Conservation (phyloP, 2,329 filamentous ascomycete genomes). For the Gnomoniopsis sp. region DNA sequence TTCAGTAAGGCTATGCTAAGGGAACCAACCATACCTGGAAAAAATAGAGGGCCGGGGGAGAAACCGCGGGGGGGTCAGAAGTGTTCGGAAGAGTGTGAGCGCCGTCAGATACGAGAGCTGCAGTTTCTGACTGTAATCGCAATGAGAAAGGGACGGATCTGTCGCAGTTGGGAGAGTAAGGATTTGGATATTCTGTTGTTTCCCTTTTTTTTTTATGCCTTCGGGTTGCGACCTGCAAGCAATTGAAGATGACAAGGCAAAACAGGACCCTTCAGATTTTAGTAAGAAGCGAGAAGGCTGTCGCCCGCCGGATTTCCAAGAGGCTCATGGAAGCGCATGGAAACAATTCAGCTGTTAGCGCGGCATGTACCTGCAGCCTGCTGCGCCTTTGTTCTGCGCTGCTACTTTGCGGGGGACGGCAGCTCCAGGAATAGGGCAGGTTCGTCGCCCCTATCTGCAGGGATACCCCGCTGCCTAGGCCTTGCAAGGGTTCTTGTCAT, state of each 20-base stretch:
- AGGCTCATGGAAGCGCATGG: constrained; percentile 18
- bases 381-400: neutral
- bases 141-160: neutral
- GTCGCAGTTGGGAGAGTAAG: neutral
- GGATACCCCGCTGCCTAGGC: constrained; percentile 12
- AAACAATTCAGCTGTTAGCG: constrained; percentile 9
- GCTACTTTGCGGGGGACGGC: neutral
- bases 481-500: neutral
- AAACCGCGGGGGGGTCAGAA: neutral
- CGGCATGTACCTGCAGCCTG: neutral
- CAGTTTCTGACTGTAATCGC: constrained; percentile 1
- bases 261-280: neutral
- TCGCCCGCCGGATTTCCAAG: constrained; percentile 8
- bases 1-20: neutral
- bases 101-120: neutral
- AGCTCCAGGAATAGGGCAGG: neutral
- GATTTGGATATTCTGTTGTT: too few relatives aligned
- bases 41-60: constrained; percentile 1
- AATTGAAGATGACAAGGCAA: neutral
- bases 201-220: too few relatives aligned
- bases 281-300: constrained; percentile 8
- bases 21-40: constrained; percentile 3
- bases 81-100: neutral
- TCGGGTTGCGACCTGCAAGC: too few relatives aligned
- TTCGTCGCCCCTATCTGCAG: neutral